Base-by-base conservation (phyloP, 139 green algal genomes). In the Asterochloris sp. region DNA sequence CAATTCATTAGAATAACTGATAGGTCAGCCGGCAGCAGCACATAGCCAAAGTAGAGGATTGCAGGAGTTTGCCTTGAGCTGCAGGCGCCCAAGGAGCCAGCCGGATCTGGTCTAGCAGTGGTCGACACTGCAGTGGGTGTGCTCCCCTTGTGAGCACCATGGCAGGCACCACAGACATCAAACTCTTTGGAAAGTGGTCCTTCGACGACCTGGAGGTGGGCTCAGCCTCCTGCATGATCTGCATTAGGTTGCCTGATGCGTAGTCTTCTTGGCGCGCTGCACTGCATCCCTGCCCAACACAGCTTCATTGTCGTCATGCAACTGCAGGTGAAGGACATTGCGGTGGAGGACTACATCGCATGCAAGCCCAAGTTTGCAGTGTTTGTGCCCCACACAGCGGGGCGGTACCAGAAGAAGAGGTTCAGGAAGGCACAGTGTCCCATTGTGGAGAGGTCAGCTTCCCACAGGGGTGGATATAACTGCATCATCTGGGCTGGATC, bases 341-440 rank as follows among this genome's bases (percentile, higher is more conserved):
- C 96, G 24, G 89, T 99, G 81, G 94, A 98, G 89, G 97, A 99
- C 81, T 99, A 99, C 95, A 98, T 99, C 76, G 94, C 97, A 23
- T 97, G 99, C 68, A 98, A 98, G 92, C 89, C 91, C 66, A 98
- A 98, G 91, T 96, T 94, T 86, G 96, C 96, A 61, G 87, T 94
- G 47, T 98, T 95, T 83, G 96, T 98, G 75, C 96, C 96, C 47
- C 97, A 99, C 95, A 98, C 96, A 28, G 97, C 96, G 60, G 97
- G 97, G 17, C 94, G 97, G 75, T 99, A 99, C 92, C 93, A 98
- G 90, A 97, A 96, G 89, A 97, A 96, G 88, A 93, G 97, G 81
- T 99, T 99, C 91, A 90, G 96, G 77, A 99, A 99, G 94, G 97
- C 97, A 61, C 94, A 98, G 87, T 99, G 97, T 94, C 97, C 97